Percentiles rank a stretch among this genome's conserved stretches.
Evolutionary conservation across 1,284 basidiomycete genomes (phyloP).

Genomic region (Peniophora sp.): DNA sequence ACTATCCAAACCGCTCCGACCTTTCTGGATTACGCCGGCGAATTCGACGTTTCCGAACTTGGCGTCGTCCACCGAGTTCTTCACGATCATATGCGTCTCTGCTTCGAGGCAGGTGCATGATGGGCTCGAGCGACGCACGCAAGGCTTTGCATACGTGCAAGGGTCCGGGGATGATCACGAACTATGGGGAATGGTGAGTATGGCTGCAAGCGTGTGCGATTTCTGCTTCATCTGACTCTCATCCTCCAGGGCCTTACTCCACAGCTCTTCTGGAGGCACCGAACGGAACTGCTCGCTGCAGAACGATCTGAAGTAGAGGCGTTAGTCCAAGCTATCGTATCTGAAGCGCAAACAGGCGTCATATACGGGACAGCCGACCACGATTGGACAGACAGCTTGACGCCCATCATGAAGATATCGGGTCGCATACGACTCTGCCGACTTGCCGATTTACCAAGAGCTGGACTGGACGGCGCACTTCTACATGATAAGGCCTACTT

Average conservation of each 20-base stretch:
- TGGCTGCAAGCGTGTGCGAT: neutral
- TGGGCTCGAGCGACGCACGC: constrained; percentile 46
- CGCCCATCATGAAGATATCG: constrained; percentile 15
- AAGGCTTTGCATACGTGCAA: constrained; percentile 76
- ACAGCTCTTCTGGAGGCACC: constrained; percentile 61
- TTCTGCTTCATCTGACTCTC: neutral
- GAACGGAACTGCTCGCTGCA: constrained; percentile 37
- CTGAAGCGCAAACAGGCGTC: neutral
- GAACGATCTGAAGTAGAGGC: constrained; percentile 38
- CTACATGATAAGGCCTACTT: constrained; percentile 6
- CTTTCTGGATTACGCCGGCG: constrained; percentile 63
- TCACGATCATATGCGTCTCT: constrained; percentile 71
- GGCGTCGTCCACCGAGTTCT: constrained; percentile 27
- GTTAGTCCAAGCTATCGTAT: constrained; percentile 39
- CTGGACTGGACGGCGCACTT: constrained; percentile 4
- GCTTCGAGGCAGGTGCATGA: constrained; percentile 62
- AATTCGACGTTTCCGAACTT: constrained; percentile 37
- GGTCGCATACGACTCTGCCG: constrained; percentile 17
- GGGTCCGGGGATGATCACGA: constrained; percentile 90
- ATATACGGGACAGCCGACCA: neutral
- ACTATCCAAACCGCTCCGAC: constrained; percentile 47
- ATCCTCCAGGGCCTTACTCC: constrained; percentile 61
- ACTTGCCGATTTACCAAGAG: constrained; percentile 17
- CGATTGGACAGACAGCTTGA: constrained; percentile 9
- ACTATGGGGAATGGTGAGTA: constrained; percentile 67